A percentile compares a stretch with the other conserved stretches of the same genome.
These are phyloP conservation scores for Pseudoscleropodium purum DNA, from an alignment of 225 moss, liverwort and hornwort species.

Conservation along the genomic window DNA sequence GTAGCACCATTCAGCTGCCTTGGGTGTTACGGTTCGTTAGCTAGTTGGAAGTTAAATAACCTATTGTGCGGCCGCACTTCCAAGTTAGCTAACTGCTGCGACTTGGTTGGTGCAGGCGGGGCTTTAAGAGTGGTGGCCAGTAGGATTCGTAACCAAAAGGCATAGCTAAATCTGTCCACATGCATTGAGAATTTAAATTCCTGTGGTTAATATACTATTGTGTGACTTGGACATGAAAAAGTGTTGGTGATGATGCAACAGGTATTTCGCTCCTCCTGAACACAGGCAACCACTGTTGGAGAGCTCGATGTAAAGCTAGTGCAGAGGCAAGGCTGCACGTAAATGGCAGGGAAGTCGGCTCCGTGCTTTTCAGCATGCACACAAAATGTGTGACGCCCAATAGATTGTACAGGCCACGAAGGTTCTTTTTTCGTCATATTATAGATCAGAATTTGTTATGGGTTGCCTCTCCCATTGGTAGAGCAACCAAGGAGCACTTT, in stretches of 20 bases:
- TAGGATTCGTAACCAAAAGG: not conserved
- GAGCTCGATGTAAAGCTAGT: conserved; percentile 22
- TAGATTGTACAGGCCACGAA: conserved; percentile 14
- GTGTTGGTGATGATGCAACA: conserved; percentile 31
- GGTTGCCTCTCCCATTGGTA: conserved; percentile 2
- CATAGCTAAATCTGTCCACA: not conserved
- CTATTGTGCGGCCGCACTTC: not conserved
- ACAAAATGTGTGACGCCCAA: not conserved
- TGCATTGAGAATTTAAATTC: not conserved
- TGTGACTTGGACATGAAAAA: conserved; percentile 1
- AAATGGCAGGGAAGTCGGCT: not conserved
- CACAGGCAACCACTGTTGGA: conserved; percentile 40
- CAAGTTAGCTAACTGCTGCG: not conserved
- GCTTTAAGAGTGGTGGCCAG: not conserved
- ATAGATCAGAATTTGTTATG: not conserved
- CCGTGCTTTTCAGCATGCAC: conserved; percentile 6
- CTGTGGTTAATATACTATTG: not conserved
- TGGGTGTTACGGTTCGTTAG: not conserved
- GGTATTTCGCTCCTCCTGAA: conserved; percentile 27
- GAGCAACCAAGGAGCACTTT: conserved; percentile 3
- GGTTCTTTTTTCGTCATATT: not conserved
- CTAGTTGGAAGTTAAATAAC: not conserved
- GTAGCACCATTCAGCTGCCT: not conserved
- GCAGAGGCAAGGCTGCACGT: not conserved
- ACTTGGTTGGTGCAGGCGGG: not conserved